phyloP scores from a whole-genome alignment of 2,329 filamentous ascomycete genomes.

The Clarireedia hainanense region DNA sequence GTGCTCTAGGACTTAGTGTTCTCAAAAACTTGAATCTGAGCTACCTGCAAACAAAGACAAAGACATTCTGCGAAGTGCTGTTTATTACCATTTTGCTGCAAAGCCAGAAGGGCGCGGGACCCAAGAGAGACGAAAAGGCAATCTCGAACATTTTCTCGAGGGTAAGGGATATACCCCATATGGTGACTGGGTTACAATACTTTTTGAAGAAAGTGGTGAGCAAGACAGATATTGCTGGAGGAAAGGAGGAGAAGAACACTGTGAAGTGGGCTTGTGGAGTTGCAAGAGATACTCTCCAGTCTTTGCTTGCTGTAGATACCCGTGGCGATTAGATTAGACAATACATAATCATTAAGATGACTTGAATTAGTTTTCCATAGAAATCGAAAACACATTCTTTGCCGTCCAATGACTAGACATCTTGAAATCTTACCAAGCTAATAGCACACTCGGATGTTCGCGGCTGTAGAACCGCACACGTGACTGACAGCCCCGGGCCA shows the following conservation, averaged over 20 bases:
- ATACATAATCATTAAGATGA: neutral
- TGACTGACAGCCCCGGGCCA: neutral
- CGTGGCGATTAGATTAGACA: neutral
- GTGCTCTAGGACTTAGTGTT: slow-evolving; percentile 48
- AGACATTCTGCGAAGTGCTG: slow-evolving; percentile 71
- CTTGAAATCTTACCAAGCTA: neutral
- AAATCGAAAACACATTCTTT: neutral
- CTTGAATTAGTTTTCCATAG: neutral
- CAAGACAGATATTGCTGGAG: slow-evolving; percentile 49
- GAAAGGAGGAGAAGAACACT: slow-evolving; percentile 40
- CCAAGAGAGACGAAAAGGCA: slow-evolving; percentile 43
- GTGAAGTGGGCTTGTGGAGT: slow-evolving; percentile 41
- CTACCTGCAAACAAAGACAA: slow-evolving; percentile 68
- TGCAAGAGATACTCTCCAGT: slow-evolving; percentile 31
- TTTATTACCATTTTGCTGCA: slow-evolving; percentile 68
- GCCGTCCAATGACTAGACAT: neutral
- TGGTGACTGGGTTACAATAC: slow-evolving; percentile 69
- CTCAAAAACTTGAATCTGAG: slow-evolving; percentile 70
- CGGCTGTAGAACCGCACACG: slow-evolving; percentile 1
- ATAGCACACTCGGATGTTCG: neutral
- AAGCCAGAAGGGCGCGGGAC: slow-evolving; percentile 44
- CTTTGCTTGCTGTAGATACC: slow-evolving; percentile 12
- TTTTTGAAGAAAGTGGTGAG: slow-evolving; percentile 70
- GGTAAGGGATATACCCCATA: slow-evolving; percentile 54
- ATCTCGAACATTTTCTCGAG: slow-evolving; percentile 61